phyloP scores from a whole-genome alignment of 1,139 yeast species.

The Entelexis paramagnoliae region DNA sequence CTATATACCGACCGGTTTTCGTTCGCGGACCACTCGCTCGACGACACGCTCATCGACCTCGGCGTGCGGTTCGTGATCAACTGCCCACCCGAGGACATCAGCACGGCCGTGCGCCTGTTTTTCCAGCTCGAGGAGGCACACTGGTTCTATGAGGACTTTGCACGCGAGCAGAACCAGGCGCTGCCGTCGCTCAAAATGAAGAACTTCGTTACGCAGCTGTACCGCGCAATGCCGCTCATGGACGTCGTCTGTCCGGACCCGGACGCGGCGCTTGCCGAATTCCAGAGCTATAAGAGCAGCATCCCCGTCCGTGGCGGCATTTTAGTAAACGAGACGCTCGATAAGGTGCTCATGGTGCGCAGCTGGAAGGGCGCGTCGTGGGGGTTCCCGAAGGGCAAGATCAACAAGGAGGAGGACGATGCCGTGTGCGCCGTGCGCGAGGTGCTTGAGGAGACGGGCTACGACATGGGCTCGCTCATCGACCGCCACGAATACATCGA shows the following conservation, averaged over 20 bases:
- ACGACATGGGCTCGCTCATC: conserved; percentile 60
- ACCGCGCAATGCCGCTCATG: conserved; percentile 71
- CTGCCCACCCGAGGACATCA: conserved; percentile 82
- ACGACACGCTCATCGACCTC: conserved; percentile 72
- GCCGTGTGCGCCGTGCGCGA: conserved; percentile 91
- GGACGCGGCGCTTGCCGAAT: conserved; percentile 30
- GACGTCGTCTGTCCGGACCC: conserved; percentile 26
- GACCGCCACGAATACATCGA: conserved; percentile 62
- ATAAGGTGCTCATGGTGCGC: conserved; percentile 67
- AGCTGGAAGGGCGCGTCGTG: conserved; percentile 78
- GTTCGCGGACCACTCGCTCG: conserved; percentile 40
- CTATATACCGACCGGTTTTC: conserved; percentile 1
- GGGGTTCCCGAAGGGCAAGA: conserved; percentile 97
- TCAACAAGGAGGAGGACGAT: conserved; percentile 85
- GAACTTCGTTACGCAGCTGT: conserved; percentile 59
- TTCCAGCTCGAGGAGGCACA: conserved; percentile 98
- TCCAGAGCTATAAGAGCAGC: conserved; percentile 74
- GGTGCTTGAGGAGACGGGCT: conserved; percentile 91
- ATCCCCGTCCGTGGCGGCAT: conserved; percentile 98
- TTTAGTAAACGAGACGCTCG: conserved; percentile 58
- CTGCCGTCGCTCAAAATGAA: conserved; percentile 75
- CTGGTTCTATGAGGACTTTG: conserved; percentile 91
- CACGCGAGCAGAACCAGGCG: conserved; percentile 60
- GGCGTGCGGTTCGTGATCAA: conserved; percentile 83
- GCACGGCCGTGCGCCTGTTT: conserved; percentile 74